Percentiles rank a stretch among this genome's conserved stretches.
Conservation (phyloP, 2,329 filamentous ascomycete species). For the Colletotrichum ledebouriae region DNA sequence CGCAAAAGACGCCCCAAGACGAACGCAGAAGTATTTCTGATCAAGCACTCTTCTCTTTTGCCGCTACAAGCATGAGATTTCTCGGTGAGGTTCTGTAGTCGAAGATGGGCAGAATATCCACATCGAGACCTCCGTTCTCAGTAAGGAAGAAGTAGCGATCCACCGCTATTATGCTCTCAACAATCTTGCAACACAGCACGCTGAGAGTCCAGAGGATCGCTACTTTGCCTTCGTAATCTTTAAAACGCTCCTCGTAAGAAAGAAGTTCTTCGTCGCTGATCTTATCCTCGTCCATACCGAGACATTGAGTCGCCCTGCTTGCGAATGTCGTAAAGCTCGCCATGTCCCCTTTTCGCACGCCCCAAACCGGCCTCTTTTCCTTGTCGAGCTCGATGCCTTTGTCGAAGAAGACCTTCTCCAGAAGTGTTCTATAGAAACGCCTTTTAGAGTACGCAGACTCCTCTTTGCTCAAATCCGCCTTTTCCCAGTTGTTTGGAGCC, state of each 20-base stretch:
- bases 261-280: constrained; percentile 45
- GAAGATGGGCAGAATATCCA: constrained; percentile 45
- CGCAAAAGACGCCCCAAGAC: neutral
- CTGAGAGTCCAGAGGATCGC: constrained; percentile 52
- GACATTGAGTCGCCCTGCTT: constrained; percentile 45
- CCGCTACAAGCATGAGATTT: constrained; percentile 36
- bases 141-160: constrained; percentile 51
- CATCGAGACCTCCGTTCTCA: constrained; percentile 43
- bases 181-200: constrained; percentile 50
- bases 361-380: constrained; percentile 47
- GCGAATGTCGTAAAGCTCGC: constrained; percentile 47
- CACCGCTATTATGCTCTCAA: constrained; percentile 50
- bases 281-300: constrained; percentile 41
- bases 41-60: neutral
- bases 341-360: constrained; percentile 49
- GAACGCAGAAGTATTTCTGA: neutral
- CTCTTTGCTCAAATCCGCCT: constrained; percentile 36
- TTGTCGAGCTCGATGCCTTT: constrained; percentile 42
- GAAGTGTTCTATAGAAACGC: constrained; percentile 47
- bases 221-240: constrained; percentile 45
- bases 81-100: constrained; percentile 18
- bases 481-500: constrained; percentile 51
- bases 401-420: constrained; percentile 49
- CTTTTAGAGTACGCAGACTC: constrained; percentile 46
- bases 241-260: constrained; percentile 47